Evolutionary conservation across 768 basidiomycete species (phyloP), one percentile per base, ranked within the genome.

Genomic region (Suillus occidentalis): DNA sequence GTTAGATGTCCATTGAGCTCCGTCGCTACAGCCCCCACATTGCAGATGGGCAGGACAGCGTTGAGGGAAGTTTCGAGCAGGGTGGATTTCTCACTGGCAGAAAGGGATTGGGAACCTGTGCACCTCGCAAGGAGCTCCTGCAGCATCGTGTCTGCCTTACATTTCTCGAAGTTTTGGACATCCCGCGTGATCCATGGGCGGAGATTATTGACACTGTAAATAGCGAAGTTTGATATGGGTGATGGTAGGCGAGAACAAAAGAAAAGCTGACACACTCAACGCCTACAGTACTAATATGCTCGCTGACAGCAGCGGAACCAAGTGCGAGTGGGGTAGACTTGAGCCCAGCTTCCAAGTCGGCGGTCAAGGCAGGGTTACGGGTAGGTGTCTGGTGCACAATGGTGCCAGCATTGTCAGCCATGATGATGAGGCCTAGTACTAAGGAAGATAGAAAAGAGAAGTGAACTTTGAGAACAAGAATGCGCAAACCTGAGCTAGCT

Each of bases 321-420:
- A 40, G 16, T 20, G 60, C 42, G 25, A 18, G 40, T 28, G 60
- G 60, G 12, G 42, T 61, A 5, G 60, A 43, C 60, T 61, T 61
- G 40, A 47, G 22, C 40, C 18, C 18, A 4, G 9, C 16, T 16
- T 42, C 42, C 6, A 7, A 34, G 5, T 34, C 1, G 42, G 42
- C 16, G 42, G 42, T 18, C 42, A 42, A 16, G 18, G 8, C 14
- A 37, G 50, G 18, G 25, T 28, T 52, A 52, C 6, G 50, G 45
- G 14, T 20, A 31, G 50, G 28, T 8, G 50, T 52, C 8, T 16
- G 28, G 7, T 14, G 50, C 7, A 16, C 50, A 31, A 7, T 31
- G 28, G 28, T 14, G 28, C 4, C 16, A 47, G 20, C n/a, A 31
- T 42, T 42, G 8, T 52, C 4, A 12, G 28, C 50, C 50, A 52